Percentiles rank a stretch among this genome's conserved stretches.
phyloP scores from a whole-genome alignment of 441 rosid genomes.

The Hypseocharis bilobata region DNA sequence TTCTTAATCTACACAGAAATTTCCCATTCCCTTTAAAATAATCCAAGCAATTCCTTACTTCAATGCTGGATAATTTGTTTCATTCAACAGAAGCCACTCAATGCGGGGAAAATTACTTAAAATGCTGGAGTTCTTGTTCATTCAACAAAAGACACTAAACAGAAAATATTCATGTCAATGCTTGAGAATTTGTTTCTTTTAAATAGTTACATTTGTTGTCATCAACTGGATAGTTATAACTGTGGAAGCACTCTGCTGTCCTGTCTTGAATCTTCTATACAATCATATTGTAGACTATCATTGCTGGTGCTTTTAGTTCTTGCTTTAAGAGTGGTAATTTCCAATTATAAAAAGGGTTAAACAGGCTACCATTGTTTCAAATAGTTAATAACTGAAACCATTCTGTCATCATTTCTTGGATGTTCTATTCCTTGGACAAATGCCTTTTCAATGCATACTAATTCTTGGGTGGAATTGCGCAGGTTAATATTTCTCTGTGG shows the following conservation, averaged over 20 bases:
- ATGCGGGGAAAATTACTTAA: no score
- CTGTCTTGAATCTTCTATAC: not conserved
- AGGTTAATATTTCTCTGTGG: constrained; percentile 91
- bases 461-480: constrained; percentile 24
- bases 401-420: not conserved
- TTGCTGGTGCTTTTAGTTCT: not conserved
- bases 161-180: no score
- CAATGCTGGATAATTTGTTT: no score
- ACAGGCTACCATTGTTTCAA: not conserved
- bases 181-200: no score
- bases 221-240: no score
- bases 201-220: no score
- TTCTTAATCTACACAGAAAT: no score
- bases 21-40: no score
- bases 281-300: not conserved
- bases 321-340: not conserved
- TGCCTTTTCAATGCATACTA: constrained; percentile 9
- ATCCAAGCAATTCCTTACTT: no score
- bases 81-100: no score
- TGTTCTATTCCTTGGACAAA: constrained; percentile 8
- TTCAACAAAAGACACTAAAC: no score
- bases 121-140: no score
- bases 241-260: not conserved
- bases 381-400: not conserved
- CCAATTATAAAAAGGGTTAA: not conserved